Percentiles rank a stretch among this genome's conserved stretches.
Conservation (phyloP, 441 rosid genomes). For the Mallotus japonicus region DNA sequence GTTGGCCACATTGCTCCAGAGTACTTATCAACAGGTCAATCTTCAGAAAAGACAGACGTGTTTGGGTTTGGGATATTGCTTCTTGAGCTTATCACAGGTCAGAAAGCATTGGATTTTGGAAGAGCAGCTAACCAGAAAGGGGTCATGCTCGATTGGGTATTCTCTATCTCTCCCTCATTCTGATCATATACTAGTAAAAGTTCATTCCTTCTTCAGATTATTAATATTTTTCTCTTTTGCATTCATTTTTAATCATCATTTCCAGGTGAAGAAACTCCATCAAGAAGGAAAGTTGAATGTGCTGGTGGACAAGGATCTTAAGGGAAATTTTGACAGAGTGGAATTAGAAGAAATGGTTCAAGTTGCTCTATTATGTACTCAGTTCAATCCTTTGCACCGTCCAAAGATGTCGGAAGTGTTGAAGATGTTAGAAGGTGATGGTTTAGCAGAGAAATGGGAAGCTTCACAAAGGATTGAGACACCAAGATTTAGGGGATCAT, state of each 20-base stretch:
- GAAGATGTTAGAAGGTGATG: conserved; percentile 88
- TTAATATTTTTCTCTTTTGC: not conserved
- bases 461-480: conserved; percentile 53
- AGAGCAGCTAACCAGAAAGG: conserved; percentile 88
- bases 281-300: conserved; percentile 72
- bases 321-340: conserved; percentile 52
- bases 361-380: conserved; percentile 87
- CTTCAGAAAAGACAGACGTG: conserved; percentile 94
- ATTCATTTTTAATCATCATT: not conserved
- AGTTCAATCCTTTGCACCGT: conserved; percentile 66
- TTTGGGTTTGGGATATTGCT: conserved; percentile 94
- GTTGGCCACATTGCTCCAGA: conserved; percentile 97
- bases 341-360: conserved; percentile 84
- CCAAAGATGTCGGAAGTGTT: conserved; percentile 84
- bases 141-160: conserved; percentile 95
- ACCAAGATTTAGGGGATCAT: conserved; percentile 36
- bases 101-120: conserved; percentile 88
- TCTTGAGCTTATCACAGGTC: conserved; percentile 91
- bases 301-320: conserved; percentile 75
- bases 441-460: conserved; percentile 90
- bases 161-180: conserved; percentile 14
- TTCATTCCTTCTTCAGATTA: not conserved
- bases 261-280: conserved; percentile 87
- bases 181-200: not conserved
- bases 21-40: conserved; percentile 90